Evolutionary conservation across 148 eudicot species (phyloP).

Genomic region (Rhododendron williamsianum): DNA sequence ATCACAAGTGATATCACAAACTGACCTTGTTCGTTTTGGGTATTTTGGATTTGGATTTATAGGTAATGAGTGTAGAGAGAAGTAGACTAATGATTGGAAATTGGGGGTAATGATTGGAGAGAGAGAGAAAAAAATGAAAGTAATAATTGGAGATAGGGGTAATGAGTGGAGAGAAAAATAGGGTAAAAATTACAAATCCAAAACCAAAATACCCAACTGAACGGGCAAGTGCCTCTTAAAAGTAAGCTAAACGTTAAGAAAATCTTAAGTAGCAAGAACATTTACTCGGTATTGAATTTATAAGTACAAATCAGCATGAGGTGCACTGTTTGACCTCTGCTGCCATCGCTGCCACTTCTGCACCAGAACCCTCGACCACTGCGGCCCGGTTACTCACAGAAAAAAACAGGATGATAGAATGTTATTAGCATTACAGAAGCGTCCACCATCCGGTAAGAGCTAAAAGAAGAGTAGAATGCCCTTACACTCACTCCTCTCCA

Average conservation of each 20-base stretch:
- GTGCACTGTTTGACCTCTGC: background rate
- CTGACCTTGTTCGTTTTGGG: background rate
- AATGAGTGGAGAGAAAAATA: no score
- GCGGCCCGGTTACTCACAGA: background rate
- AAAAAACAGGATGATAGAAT: no score
- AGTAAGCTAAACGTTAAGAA: background rate
- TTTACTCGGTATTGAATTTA: background rate
- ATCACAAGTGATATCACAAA: background rate
- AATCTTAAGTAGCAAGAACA: background rate
- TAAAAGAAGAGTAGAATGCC: background rate
- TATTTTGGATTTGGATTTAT: no score
- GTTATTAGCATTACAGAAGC: no score
- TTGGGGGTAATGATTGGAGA: no score
- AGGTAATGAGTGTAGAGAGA: no score
- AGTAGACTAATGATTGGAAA: no score
- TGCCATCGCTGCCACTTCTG: background rate
- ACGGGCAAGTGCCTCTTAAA: background rate
- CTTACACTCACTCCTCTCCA: background rate
- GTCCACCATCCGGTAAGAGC: background rate
- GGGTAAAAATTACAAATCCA: no score
- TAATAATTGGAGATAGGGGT: no score
- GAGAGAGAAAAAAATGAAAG: no score
- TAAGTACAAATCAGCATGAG: background rate
- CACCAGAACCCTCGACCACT: background rate
- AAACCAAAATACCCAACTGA: no score